Conservation (phyloP, 805 yeast genomes). For the Schwanniomyces polymorphus region DNA sequence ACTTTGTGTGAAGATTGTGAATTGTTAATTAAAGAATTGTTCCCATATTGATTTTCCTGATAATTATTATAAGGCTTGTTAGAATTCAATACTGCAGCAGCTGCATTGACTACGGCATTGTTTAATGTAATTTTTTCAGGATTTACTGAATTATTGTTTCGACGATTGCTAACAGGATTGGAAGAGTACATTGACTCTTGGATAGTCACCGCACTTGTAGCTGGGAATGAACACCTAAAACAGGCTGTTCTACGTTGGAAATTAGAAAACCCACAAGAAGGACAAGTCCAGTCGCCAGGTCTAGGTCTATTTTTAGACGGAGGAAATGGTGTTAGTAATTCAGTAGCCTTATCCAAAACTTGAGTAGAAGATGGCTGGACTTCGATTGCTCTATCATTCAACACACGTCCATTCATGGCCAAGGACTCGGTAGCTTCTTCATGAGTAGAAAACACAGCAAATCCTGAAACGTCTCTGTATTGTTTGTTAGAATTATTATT, state of each 20-base stretch:
- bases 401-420: conserved; percentile 72
- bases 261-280: conserved; percentile 92
- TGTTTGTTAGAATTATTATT: conserved; percentile 23
- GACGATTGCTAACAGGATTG: conserved; percentile 8
- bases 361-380: conserved; percentile 82
- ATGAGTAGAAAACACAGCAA: conserved; percentile 80
- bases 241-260: conserved; percentile 94
- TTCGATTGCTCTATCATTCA: conserved; percentile 75
- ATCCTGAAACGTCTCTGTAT: conserved; percentile 59
- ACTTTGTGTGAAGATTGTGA: conserved; percentile 1
- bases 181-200: conserved; percentile 56
- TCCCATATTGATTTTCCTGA: conserved; percentile 2
- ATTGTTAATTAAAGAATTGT: conserved; percentile 3
- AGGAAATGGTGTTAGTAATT: conserved; percentile 81
- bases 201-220: conserved; percentile 66
- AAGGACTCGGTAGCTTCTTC: conserved; percentile 83
- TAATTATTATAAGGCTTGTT: conserved; percentile 4
- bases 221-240: conserved; percentile 89
- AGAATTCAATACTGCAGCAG: conserved; percentile 1
- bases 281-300: conserved; percentile 99
- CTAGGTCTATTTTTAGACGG: conserved; percentile 83
- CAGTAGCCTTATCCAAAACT: conserved; percentile 80
- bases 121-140: conserved; percentile 7
- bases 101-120: neutral
- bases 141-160: conserved; percentile 4